Evolutionary conservation across 805 yeast species (phyloP).

Genomic region (Zygoascus ofunaensis): DNA sequence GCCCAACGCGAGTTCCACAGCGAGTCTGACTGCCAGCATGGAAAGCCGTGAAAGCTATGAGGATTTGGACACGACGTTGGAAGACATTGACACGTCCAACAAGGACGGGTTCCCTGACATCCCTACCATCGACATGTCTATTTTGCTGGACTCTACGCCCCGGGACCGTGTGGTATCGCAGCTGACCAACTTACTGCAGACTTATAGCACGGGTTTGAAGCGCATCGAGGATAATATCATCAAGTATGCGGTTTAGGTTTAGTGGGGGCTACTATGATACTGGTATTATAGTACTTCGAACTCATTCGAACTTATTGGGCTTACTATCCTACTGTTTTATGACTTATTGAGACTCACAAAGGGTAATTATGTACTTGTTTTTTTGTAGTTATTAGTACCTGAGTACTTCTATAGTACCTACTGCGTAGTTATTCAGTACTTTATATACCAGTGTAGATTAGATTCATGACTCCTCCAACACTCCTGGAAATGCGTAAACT

Average conservation of each 20-base stretch:
- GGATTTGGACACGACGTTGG: constrained; percentile 8
- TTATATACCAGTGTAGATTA: constrained; percentile 2
- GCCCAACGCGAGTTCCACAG: not conserved
- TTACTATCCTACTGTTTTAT: too few relatives aligned
- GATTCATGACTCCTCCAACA: not conserved
- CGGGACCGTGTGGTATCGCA: constrained; percentile 26
- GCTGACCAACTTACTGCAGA: constrained; percentile 24
- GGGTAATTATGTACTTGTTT: not conserved
- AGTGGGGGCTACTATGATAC: too few relatives aligned
- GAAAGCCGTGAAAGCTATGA: constrained; percentile 1
- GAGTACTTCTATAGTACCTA: not conserved
- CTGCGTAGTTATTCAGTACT: constrained; percentile 1
- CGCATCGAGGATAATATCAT: constrained; percentile 13
- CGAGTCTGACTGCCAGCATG: not conserved
- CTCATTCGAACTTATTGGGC: too few relatives aligned
- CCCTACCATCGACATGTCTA: constrained; percentile 28
- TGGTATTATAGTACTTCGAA: too few relatives aligned
- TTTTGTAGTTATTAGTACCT: not conserved
- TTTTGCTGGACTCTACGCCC: constrained; percentile 32
- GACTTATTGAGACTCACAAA: not conserved
- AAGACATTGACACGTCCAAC: constrained; percentile 6
- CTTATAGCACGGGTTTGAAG: constrained; percentile 21
- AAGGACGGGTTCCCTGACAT: constrained; percentile 15
- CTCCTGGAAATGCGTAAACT: constrained; percentile 7
- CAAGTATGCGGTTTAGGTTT: constrained; percentile 2